Evolutionary conservation across 2,329 filamentous ascomycete species (phyloP).

Genomic region (Dothidotthia symphoricarpi): DNA sequence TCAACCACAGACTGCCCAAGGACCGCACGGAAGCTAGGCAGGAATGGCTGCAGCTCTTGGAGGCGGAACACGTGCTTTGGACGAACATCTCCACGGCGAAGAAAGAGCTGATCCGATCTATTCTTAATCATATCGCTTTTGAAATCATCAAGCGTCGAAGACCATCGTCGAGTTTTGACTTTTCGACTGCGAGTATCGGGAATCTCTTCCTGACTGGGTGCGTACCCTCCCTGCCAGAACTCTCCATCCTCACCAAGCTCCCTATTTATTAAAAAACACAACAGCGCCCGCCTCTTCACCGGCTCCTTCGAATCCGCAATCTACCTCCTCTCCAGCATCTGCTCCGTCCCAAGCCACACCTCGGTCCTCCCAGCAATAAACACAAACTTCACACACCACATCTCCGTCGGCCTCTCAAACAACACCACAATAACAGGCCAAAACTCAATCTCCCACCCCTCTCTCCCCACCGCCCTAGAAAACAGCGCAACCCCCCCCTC

Average conservation of each 20-base stretch:
- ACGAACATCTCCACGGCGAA: slow-evolving; percentile 50
- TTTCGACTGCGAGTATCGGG: slow-evolving; percentile 51
- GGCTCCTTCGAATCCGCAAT: slow-evolving; percentile 91
- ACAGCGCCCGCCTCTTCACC: slow-evolving; percentile 80
- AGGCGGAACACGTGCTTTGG: slow-evolving; percentile 79
- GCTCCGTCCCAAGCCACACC: slow-evolving; percentile 73
- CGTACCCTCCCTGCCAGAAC: no score
- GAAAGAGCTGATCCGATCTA: slow-evolving; percentile 53
- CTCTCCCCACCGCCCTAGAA: slow-evolving; percentile 30
- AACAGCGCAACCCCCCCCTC: slow-evolving; percentile 10
- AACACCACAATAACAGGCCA: slow-evolving; percentile 82
- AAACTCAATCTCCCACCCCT: slow-evolving; percentile 56
- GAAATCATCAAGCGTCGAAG: slow-evolving; percentile 51
- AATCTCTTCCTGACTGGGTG: slow-evolving; percentile 54
- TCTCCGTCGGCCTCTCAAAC: slow-evolving; percentile 76
- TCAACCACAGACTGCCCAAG: slow-evolving; percentile 79
- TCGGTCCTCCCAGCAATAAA: slow-evolving; percentile 87
- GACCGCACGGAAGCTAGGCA: slow-evolving; percentile 60
- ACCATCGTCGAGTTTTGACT: slow-evolving; percentile 51
- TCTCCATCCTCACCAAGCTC: no score
- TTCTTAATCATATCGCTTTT: slow-evolving; percentile 51
- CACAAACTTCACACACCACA: slow-evolving; percentile 93
- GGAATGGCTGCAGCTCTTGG: slow-evolving; percentile 88
- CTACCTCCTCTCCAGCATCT: slow-evolving; percentile 83
- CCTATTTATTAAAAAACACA: background rate